Base-by-base conservation (phyloP, 2,329 filamentous ascomycete species). In the Hypoxylon sp. region DNA sequence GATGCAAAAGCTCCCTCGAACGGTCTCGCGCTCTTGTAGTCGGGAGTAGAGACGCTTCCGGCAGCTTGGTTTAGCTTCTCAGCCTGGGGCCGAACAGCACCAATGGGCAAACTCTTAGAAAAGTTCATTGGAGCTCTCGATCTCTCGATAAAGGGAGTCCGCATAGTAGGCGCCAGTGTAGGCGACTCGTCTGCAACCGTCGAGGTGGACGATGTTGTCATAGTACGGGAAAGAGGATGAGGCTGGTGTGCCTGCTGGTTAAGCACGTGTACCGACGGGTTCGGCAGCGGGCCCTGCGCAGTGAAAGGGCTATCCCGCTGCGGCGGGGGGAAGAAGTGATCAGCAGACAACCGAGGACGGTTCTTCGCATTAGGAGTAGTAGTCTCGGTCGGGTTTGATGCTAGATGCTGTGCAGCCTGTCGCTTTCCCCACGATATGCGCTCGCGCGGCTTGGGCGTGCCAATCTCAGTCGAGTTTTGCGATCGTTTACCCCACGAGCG, bases 1-100 rank as follows among this genome's bases (percentile, higher is more conserved):
- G 95, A 98, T 81, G 92, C 92, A 75, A 97, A 97, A 5, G 92
- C 92, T 35, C 90, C 87, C 26, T 90, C 88, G 53, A 90, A 83
- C 18, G 93, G 89, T 70, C 88, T 92, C 6, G 86, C 89, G 47
- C 85, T 80, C 74, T 91, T 93, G 76, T 90, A 95, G 50, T 88
- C 83, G 0, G 91, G 91, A 0, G 91, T 96, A 26, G 88, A 88
- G 65, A 91, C 88, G 42, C 69, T 70, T n/a, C 41, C 66, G 5
- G 45, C 27, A 23, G 59, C 58, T 9, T 61, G 50, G 15, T 41
- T 53, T 1, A 58, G 47, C 18, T 55, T 54, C 6, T 72, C 66
- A 6, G 63, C 46, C 17, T 61, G 67, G 2, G 71, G 70, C 10
- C 69, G 69, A 35, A 69, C 42, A 51, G 70, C 64, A 40, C 70